Evolutionary conservation across 371 early-diverging fungal species (phyloP), one percentile per base, ranked within the genome.

Genomic region (Haplosporangium sp.): DNA sequence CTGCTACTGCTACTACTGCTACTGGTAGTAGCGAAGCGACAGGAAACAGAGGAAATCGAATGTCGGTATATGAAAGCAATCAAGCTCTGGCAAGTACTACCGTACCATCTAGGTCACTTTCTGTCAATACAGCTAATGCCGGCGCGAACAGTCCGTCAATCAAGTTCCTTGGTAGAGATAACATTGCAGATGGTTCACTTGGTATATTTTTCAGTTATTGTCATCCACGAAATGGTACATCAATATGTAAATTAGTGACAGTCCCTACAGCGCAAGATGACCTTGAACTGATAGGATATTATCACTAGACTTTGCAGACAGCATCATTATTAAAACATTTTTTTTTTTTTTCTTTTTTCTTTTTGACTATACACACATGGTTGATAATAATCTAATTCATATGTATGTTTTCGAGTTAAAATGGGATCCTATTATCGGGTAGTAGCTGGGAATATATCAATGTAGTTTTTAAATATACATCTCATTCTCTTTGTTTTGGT

Each of bases 111-210:
- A 8, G 27, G 27, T 27, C 27, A 27, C 44, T 8, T 42, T 42
- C 48, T 6, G 59, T 8, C 38, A 34, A 1, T 35, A 15, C 20
- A 4, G n/a, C 61, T 47, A 57, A 34, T 39, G 34, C 48, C 27
- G 27, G 27, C 27, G 27, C 27, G 27, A 27, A 27, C 4, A 47
- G n/a, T 19, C 38, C 64, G 27, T 39, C 70, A 20, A 78, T 79
- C 69, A 79, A 79, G 63, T 79, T 74, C 56, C 44, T 79, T 52
- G 81, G 74, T 0, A 65, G 81, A 1, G 78, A 77, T 39, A 64
- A 47, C 45, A 61, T 79, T 42, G 74, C 74, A 3, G 81, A 67
- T 4, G 74, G 74, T 45, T 79, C 81, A 35, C 37, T 77, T 11
- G 72, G 78, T 0, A 58, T 79, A 50, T 79, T 79, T 44, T 79